A percentile compares a stretch with the other conserved stretches of the same genome.
Evolutionary conservation across 2,329 filamentous ascomycete genomes (phyloP).

Genomic region (Penicillium sp.): DNA sequence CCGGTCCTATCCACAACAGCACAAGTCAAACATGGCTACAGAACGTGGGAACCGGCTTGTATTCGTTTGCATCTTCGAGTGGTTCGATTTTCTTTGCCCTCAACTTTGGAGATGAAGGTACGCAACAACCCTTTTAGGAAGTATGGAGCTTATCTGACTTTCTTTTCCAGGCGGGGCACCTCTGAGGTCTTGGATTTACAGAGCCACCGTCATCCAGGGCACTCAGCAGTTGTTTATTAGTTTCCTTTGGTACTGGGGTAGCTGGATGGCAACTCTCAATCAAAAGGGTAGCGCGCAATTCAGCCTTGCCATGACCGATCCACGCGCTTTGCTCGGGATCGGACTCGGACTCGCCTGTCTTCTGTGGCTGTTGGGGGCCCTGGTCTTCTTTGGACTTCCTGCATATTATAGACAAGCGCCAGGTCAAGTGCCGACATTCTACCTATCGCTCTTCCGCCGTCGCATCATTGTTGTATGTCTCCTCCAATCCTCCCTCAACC

Average conservation of each 20-base stretch:
- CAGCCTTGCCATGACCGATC: slow-evolving; percentile 37
- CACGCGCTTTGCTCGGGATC: slow-evolving; percentile 51
- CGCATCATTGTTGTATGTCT: slow-evolving; percentile 43
- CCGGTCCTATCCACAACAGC: slow-evolving; percentile 30
- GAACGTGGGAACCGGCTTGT: slow-evolving; percentile 60
- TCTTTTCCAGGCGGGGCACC: slow-evolving; percentile 55
- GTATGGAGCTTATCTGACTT: not conserved
- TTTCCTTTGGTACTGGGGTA: slow-evolving; percentile 66
- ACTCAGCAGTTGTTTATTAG: slow-evolving; percentile 65
- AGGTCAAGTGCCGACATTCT: slow-evolving; percentile 64
- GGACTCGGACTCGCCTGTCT: slow-evolving; percentile 57
- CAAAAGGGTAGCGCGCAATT: slow-evolving; percentile 42
- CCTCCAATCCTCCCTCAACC: slow-evolving; percentile 30
- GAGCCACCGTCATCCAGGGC: slow-evolving; percentile 64
- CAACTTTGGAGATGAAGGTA: slow-evolving; percentile 63
- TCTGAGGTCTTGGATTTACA: slow-evolving; percentile 62
- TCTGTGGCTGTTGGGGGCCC: slow-evolving; percentile 55
- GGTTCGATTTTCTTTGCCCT: slow-evolving; percentile 65
- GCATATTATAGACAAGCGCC: slow-evolving; percentile 65
- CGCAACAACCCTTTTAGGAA: not conserved
- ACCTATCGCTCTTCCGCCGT: slow-evolving; percentile 60
- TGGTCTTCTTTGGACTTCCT: slow-evolving; percentile 60
- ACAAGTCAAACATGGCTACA: slow-evolving; percentile 54
- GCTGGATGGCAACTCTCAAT: slow-evolving; percentile 45
- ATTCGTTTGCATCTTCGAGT: slow-evolving; percentile 61